phyloP scores from a whole-genome alignment of 768 basidiomycete genomes.

The Rhizopogon vesiculosus region DNA sequence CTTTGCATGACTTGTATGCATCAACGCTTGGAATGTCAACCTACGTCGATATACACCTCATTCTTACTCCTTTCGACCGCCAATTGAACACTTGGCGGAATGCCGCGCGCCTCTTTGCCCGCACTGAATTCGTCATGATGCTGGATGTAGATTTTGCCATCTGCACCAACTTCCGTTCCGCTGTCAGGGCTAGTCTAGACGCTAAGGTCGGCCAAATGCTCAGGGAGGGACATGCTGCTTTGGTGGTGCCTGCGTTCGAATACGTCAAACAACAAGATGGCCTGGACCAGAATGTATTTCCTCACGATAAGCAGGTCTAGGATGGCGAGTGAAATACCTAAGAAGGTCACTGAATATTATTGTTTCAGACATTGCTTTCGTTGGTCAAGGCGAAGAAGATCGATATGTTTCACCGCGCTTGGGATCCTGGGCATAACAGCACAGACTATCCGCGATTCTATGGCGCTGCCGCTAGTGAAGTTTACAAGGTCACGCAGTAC shows the following conservation, averaged over 20 bases:
- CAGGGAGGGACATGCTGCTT: constrained; percentile 56
- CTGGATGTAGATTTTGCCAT: constrained; percentile 86
- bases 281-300: constrained; percentile 53
- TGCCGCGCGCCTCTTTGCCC: constrained; percentile 76
- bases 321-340: neutral
- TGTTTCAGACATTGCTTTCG: constrained; percentile 45
- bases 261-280: constrained; percentile 65
- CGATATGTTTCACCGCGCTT: constrained; percentile 73
- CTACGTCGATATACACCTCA: constrained; percentile 82
- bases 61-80: constrained; percentile 74
- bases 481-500: constrained; percentile 75
- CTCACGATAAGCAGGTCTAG: constrained; percentile 61
- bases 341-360: neutral
- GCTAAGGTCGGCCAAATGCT: constrained; percentile 36
- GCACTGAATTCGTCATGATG: constrained; percentile 86
- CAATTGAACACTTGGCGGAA: constrained; percentile 93
- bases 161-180: constrained; percentile 73
- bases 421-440: constrained; percentile 77
- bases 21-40: constrained; percentile 60
- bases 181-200: constrained; percentile 40
- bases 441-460: constrained; percentile 75
- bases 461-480: constrained; percentile 51
- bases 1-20: constrained; percentile 62
- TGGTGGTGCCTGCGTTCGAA: constrained; percentile 87
- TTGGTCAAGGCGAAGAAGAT: constrained; percentile 55